These are phyloP conservation scores for Ogataea sp. DNA, from an alignment of 805 yeast species.

Conservation along the genomic window DNA sequence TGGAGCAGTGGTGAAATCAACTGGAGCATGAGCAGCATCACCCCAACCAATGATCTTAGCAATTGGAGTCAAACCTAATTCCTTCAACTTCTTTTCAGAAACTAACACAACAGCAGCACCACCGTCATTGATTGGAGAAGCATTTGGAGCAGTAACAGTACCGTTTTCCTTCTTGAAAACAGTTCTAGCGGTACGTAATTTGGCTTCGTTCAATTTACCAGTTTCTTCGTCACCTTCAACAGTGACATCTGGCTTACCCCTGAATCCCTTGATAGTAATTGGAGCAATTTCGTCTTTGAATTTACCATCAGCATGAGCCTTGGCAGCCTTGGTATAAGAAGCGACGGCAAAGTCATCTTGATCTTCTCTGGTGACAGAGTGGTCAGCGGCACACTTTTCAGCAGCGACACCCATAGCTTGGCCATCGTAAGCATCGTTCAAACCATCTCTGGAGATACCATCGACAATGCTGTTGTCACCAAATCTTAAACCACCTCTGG, in stretches of 20 bases:
- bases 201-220: constrained; percentile 66
- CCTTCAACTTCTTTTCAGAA: constrained; percentile 76
- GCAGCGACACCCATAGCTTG: constrained; percentile 95
- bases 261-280: constrained; percentile 76
- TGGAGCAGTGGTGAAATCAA: constrained; percentile 95
- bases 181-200: constrained; percentile 77
- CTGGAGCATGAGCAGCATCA: constrained; percentile 94
- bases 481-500: constrained; percentile 83
- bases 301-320: constrained; percentile 75
- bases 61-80: constrained; percentile 79
- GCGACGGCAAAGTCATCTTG: constrained; percentile 85
- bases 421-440: constrained; percentile 84
- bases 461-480: constrained; percentile 79
- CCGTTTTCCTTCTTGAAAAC: constrained; percentile 93
- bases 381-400: constrained; percentile 89
- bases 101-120: constrained; percentile 92
- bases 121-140: constrained; percentile 95
- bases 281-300: constrained; percentile 80
- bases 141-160: constrained; percentile 95
- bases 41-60: constrained; percentile 94
- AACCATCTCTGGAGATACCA: constrained; percentile 89
- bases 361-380: constrained; percentile 66
- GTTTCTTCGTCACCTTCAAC: constrained; percentile 81
- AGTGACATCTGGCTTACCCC: constrained; percentile 80
- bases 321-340: constrained; percentile 81